Evolutionary conservation across 352 stramenopile species (phyloP).

Genomic region (Elongisporangium undulatum): DNA sequence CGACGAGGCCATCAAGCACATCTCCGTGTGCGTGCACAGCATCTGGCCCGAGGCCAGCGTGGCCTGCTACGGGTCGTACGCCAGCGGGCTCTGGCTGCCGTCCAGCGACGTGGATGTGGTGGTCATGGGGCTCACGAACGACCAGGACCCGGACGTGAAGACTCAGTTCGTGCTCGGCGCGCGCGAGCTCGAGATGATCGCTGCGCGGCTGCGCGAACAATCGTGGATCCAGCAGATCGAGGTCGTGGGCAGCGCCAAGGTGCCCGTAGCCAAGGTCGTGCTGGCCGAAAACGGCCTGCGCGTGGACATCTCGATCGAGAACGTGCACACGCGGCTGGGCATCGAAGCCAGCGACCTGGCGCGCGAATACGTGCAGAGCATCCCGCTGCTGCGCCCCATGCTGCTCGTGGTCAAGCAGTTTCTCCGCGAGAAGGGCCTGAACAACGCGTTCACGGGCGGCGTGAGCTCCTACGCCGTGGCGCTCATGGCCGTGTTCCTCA

Average conservation of each 20-base stretch:
- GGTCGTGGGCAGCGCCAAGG: conserved; percentile 76
- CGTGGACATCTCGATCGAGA: conserved; percentile 90
- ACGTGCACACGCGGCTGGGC: conserved; percentile 68
- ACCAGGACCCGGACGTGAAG: conserved; percentile 28
- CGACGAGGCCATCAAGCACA: conserved; percentile 67
- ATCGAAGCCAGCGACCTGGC: conserved; percentile 85
- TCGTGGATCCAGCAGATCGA: conserved; percentile 78
- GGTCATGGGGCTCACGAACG: conserved; percentile 57
- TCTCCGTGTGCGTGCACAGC: conserved; percentile 51
- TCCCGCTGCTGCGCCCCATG: conserved; percentile 73
- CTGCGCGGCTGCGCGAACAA: conserved; percentile 37
- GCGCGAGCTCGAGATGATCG: conserved; percentile 57
- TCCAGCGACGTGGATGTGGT: conserved; percentile 89
- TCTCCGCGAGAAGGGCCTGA: conserved; percentile 82
- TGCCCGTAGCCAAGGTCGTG: conserved; percentile 83
- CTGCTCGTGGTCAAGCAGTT: conserved; percentile 86
- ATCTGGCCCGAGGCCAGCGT: conserved; percentile 77
- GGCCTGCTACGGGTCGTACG: conserved; percentile 81
- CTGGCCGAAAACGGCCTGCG: conserved; percentile 50
- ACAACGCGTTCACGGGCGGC: conserved; percentile 87
- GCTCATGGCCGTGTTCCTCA: conserved; percentile 78
- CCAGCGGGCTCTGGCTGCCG: conserved; percentile 83
- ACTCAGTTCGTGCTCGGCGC: conserved; percentile 46
- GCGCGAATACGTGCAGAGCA: conserved; percentile 55
- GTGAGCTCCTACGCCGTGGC: conserved; percentile 87